phyloP scores from a whole-genome alignment of 768 basidiomycete genomes.

The Russula sp. region DNA sequence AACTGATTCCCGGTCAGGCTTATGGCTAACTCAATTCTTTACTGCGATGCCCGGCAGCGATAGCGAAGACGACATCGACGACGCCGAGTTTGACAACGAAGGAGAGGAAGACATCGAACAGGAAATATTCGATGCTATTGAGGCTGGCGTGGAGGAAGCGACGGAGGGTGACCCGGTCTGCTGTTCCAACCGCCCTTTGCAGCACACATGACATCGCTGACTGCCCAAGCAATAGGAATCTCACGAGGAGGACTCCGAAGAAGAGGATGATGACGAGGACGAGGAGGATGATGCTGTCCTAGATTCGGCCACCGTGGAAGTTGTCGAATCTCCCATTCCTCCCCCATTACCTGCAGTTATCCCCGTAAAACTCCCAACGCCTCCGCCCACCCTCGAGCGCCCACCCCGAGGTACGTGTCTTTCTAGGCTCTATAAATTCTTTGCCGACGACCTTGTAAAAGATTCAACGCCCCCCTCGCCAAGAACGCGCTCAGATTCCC shows the following conservation, averaged over 20 bases:
- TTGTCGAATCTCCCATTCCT: conserved; percentile 41
- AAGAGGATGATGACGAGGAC: conserved; percentile 40
- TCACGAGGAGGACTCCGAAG: conserved; percentile 35
- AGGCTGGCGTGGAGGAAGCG: conserved; percentile 52
- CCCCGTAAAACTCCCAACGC: conserved; percentile 35
- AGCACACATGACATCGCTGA: neutral
- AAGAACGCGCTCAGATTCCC: conserved; percentile 47
- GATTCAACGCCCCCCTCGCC: conserved; percentile 40
- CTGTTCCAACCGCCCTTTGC: neutral
- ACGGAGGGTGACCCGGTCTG: conserved; percentile 72
- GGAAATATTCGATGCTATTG: conserved; percentile 55
- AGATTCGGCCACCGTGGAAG: conserved; percentile 33
- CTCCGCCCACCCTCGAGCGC: conserved; percentile 31
- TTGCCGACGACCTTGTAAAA: conserved; percentile 17
- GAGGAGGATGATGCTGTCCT: conserved; percentile 55
- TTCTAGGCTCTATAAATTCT: neutral
- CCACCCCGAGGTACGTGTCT: conserved; percentile 17
- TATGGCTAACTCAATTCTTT: conserved; percentile 37
- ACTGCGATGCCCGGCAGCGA: conserved; percentile 45
- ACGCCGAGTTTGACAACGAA: conserved; percentile 37
- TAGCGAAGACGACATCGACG: conserved; percentile 52
- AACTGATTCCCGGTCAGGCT: no score
- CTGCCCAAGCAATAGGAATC: conserved; percentile 24
- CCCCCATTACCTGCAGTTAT: conserved; percentile 34
- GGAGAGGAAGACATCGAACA: conserved; percentile 30